Evolutionary conservation across 2,329 filamentous ascomycete species (phyloP), one percentile per base, ranked within the genome.

Genomic region (Pseudogymnoascus sp.): DNA sequence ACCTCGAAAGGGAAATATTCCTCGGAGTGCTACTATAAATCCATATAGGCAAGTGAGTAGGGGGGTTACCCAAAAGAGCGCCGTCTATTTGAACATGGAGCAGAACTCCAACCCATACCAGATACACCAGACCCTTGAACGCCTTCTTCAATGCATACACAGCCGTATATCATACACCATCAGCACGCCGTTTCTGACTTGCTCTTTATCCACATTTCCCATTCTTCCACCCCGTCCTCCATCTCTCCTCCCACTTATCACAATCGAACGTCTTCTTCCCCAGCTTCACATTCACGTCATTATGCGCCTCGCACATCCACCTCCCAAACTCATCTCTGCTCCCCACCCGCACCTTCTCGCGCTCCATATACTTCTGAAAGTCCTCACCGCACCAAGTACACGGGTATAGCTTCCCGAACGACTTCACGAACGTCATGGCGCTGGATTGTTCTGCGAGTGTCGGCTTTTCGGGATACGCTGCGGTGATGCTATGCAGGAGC

Each of bases 351-450:
- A 92, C 85, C 69, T 82, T 82, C 63, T 74, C 73, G 64, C 81
- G 80, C 63, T 77, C 79, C 77, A 97, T 86, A 80, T 92, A 97
- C 0, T 72, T 72, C 72, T 87, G 87, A 72, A 99, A 96, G 71
- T 97, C 92, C 62, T 92, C 88, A 33, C 92, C 94, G 73, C 94
- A 99, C 2, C 88, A 82, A 90, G 92, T 96, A 77, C 94, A 99
- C 3, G 94, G 94, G 70, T 99, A 99, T 18, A 97, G 74, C 66
- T 87, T 88, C 23, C 89, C 85, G 72, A 99, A 95, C 2, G 91
- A 78, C 21, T 77, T 76, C 67, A 99, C 79, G 74, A 99, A 97
- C 58, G 82, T 79, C 60, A 79, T 78, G 66, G 95, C 86, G 67
- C 96, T 88, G 28, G 76, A 75, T 71, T 96, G 90, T 67, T 96